phyloP scores from a whole-genome alignment of 257 asterid genomes.

The Striga asiatica region DNA sequence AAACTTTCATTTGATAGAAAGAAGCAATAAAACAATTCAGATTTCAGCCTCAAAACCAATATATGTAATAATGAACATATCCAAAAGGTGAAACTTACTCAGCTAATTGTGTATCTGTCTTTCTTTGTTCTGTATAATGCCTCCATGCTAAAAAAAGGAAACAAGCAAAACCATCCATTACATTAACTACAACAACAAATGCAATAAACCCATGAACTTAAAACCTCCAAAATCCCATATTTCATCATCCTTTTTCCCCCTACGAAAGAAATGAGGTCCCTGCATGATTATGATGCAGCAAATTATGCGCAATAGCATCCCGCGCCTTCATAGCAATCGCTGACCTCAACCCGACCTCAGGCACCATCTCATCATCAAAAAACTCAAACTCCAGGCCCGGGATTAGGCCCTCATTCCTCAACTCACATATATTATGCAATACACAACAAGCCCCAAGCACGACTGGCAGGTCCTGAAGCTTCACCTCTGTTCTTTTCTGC shows the following conservation, averaged over 20 bases:
- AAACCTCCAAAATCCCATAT: too few relatives aligned
- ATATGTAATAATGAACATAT: neutral
- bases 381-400: constrained; percentile 17
- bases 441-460: constrained; percentile 45
- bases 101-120: neutral
- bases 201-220: neutral
- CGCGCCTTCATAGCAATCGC: constrained; percentile 32
- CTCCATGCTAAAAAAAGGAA: neutral
- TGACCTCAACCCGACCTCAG: constrained; percentile 29
- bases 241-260: too few relatives aligned
- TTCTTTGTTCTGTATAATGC: constrained; percentile 11
- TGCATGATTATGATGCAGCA: constrained; percentile 38
- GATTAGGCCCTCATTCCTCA: constrained; percentile 21
- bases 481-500: constrained; percentile 35
- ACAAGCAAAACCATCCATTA: neutral
- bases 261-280: constrained; percentile 35
- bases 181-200: neutral
- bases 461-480: constrained; percentile 35
- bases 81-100: neutral
- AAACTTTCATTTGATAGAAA: too few relatives aligned
- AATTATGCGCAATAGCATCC: constrained; percentile 32
- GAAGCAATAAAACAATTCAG: too few relatives aligned
- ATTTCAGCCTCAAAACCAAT: neutral
- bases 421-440: constrained; percentile 35
- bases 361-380: constrained; percentile 31